Percentiles rank a stretch among this genome's conserved stretches.
These are phyloP conservation scores for Nemania abortiva DNA, from an alignment of 2,329 filamentous ascomycete genomes.

Conservation along the genomic window DNA sequence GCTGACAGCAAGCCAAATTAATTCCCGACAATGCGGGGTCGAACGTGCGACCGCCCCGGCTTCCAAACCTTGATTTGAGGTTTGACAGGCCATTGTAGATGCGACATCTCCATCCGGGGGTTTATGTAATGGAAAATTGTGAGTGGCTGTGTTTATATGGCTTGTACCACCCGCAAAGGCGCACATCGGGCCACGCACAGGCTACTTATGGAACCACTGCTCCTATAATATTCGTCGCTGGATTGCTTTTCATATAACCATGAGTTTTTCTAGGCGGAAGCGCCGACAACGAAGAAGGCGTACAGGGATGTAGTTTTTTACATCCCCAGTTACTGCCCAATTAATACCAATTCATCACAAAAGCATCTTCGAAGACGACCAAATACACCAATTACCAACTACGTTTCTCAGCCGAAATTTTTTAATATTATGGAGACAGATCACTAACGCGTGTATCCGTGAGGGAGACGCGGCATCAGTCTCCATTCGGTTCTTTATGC, in stretches of 20 bases:
- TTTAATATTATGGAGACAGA: no score
- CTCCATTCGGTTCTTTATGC: no score
- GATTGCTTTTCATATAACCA: neutral
- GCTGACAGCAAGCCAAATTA: slow-evolving; percentile 1
- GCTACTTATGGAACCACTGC: neutral
- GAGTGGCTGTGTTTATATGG: neutral
- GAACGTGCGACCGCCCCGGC: neutral
- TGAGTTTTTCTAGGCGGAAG: no score
- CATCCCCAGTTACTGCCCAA: no score
- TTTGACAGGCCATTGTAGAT: slow-evolving; percentile 16
- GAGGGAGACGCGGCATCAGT: no score
- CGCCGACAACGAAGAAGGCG: no score
- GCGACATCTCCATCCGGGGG: neutral
- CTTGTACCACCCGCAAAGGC: neutral
- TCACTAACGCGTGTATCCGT: no score
- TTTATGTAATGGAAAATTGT: slow-evolving; percentile 19
- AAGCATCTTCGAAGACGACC: no score
- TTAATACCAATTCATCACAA: no score
- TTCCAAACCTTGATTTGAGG: slow-evolving; percentile 25
- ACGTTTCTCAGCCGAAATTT: no score
- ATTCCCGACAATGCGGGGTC: slow-evolving; percentile 31
- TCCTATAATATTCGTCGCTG: neutral
- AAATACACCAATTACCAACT: no score
- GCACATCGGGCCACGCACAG: neutral
- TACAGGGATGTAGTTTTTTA: no score